A percentile compares a stretch with the other conserved stretches of the same genome.
Conservation (phyloP, 345 rosid genomes). For the Gossypium bickii region DNA sequence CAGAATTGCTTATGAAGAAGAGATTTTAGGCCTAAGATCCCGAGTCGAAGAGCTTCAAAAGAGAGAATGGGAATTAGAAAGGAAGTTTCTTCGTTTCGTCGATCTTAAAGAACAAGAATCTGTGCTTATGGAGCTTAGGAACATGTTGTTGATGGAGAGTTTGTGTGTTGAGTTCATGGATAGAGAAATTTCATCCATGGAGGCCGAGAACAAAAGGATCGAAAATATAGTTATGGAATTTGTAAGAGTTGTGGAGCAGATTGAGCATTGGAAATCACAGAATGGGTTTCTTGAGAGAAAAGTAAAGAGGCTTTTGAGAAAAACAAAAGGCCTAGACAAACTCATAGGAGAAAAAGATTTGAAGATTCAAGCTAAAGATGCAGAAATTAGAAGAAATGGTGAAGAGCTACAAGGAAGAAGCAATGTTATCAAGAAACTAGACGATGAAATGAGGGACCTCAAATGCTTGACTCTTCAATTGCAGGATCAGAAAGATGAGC, state of each 20-base stretch:
- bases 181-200: conserved; percentile 43
- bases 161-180: conserved; percentile 38
- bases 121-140: conserved; percentile 46
- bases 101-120: conserved; percentile 55
- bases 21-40: conserved; percentile 32
- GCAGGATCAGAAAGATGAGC: conserved; percentile 41
- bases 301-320: conserved; percentile 46
- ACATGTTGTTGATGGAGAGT: conserved; percentile 34
- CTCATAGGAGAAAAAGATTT: conserved; percentile 33
- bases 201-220: conserved; percentile 40
- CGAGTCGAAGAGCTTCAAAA: conserved; percentile 44
- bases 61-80: conserved; percentile 40
- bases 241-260: conserved; percentile 33
- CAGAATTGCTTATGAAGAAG: conserved; percentile 19
- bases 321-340: conserved; percentile 25
- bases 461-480: conserved; percentile 23
- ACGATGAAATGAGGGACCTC: conserved; percentile 36
- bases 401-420: conserved; percentile 28
- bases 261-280: conserved; percentile 35
- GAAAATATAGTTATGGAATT: conserved; percentile 33
- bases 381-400: conserved; percentile 28
- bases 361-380: conserved; percentile 33
- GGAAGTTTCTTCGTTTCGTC: conserved; percentile 40
- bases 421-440: conserved; percentile 31
- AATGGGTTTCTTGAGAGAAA: conserved; percentile 43